phyloP scores from a whole-genome alignment of 78 protist species.

The Paulinella micropora region DNA sequence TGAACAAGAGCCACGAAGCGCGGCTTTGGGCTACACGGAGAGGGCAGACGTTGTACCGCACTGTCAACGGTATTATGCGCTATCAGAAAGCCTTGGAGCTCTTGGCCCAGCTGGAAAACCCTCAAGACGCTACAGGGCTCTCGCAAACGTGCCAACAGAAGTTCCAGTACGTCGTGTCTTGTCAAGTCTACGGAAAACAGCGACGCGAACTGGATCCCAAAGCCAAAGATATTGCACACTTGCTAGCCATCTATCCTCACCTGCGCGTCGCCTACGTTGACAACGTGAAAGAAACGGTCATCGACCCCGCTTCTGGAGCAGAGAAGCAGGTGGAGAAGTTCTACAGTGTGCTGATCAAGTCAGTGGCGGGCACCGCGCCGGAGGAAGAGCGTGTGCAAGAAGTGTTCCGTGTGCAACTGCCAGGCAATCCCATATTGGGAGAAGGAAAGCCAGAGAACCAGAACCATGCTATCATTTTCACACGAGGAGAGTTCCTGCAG shows the following conservation, averaged over 20 bases:
- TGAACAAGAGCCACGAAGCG: conserved; percentile 7
- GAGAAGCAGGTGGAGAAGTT: no score
- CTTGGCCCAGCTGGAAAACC: not conserved
- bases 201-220: not conserved
- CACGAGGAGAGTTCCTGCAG: conserved; percentile 26
- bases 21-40: conserved; percentile 24
- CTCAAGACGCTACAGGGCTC: not conserved
- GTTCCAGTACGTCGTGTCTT: conserved; percentile 17
- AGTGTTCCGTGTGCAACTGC: conserved; percentile 27
- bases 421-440: conserved; percentile 19
- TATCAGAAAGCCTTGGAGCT: not conserved
- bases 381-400: not conserved
- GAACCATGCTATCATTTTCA: conserved; percentile 27
- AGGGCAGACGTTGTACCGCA: conserved; percentile 18
- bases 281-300: no score
- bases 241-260: not conserved
- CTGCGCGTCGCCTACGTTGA: conserved; percentile 29
- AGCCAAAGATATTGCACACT: conserved; percentile 14
- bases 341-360: no score
- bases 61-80: conserved; percentile 18
- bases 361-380: no score
- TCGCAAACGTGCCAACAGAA: not conserved
- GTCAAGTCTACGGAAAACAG: conserved; percentile 7
- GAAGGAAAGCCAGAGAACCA: conserved; percentile 36
- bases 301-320: no score